A percentile compares a stretch with the other conserved stretches of the same genome.
These are phyloP conservation scores for Rhypophila decipiens DNA, from an alignment of 495 filamentous ascomycete species.

Conservation along the genomic window DNA sequence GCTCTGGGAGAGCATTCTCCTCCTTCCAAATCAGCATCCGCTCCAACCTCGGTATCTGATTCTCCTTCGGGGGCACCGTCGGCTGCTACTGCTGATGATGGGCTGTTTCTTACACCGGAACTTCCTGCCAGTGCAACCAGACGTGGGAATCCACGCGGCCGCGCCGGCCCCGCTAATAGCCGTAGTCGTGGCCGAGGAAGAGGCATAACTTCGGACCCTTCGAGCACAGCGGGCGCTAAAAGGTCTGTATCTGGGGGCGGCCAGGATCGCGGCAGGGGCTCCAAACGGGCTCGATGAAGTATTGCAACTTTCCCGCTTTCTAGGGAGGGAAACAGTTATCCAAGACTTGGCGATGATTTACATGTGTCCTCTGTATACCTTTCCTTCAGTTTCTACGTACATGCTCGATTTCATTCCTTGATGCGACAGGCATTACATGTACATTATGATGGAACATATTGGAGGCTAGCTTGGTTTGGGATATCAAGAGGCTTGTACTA, in stretches of 20 bases:
- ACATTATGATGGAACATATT: no score
- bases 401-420: no score
- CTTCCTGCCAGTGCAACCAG: conserved; percentile 10
- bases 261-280: conserved; percentile 9
- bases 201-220: background rate
- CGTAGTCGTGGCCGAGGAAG: background rate
- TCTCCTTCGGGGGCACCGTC: background rate
- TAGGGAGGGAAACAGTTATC: no score
- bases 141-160: conserved; percentile 3
- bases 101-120: conserved; percentile 15
- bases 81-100: background rate
- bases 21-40: background rate
- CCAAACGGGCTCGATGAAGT: conserved; percentile 13
- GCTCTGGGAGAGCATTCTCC: background rate
- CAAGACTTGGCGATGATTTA: no score
- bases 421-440: no score
- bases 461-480: no score
- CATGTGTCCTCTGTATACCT: no score
- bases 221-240: conserved; percentile 14
- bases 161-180: background rate
- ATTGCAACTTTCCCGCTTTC: no score
- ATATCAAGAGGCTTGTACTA: no score
- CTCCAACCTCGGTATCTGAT: background rate
- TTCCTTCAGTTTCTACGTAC: no score
- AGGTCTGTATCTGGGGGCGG: conserved; percentile 12